These are phyloP conservation scores for Bretschneidera sinensis DNA, from an alignment of 345 rosid genomes.

Conservation along the genomic window DNA sequence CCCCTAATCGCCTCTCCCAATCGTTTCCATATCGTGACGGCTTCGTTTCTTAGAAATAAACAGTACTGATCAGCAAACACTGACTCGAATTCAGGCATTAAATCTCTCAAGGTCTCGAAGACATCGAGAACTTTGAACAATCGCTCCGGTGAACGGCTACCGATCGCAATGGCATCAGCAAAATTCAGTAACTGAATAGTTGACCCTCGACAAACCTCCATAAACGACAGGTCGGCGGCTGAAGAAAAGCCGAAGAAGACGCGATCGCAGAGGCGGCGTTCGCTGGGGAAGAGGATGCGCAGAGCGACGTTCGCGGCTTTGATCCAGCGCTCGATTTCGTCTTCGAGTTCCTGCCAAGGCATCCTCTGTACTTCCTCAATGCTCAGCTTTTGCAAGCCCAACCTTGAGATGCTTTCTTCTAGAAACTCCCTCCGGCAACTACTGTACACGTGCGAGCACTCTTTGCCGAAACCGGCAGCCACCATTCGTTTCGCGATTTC, in stretches of 20 bases:
- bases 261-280: constrained; percentile 84
- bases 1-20: constrained; percentile 76
- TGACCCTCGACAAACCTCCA: constrained; percentile 93
- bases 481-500: constrained; percentile 92
- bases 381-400: constrained; percentile 70
- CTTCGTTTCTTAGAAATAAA: constrained; percentile 65
- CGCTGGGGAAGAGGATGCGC: constrained; percentile 84
- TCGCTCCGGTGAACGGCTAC: constrained; percentile 78
- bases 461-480: constrained; percentile 62
- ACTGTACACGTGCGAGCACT: constrained; percentile 77
- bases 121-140: constrained; percentile 82
- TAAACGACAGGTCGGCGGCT: constrained; percentile 73
- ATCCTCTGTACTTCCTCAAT: constrained; percentile 74
- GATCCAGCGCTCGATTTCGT: constrained; percentile 83
- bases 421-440: constrained; percentile 73
- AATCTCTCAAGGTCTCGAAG: constrained; percentile 73
- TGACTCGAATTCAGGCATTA: constrained; percentile 70
- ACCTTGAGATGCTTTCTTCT: constrained; percentile 71
- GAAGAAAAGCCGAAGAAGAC: constrained; percentile 65
- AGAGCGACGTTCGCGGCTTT: constrained; percentile 72
- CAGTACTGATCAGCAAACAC: constrained; percentile 77
- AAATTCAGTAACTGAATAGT: constrained; percentile 68
- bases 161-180: constrained; percentile 68
- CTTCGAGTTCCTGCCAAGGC: constrained; percentile 77
- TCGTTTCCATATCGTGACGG: constrained; percentile 66